phyloP scores from a whole-genome alignment of 2,329 filamentous ascomycete genomes.

The Xylariaceae sp. region DNA sequence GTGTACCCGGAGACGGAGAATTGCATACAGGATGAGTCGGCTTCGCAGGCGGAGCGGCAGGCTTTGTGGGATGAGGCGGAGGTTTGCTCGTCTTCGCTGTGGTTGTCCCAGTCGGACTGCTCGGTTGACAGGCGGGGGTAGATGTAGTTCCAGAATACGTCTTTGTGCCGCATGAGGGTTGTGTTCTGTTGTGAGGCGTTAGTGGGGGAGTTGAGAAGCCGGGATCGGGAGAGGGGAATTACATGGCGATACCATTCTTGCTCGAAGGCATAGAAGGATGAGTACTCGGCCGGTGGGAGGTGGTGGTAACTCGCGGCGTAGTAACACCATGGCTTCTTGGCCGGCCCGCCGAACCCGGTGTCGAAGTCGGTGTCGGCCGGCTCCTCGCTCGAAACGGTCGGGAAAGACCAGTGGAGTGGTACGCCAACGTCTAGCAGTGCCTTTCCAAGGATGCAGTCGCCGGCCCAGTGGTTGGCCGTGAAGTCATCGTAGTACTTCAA shows the following conservation, averaged over 20 bases:
- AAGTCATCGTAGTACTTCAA: conserved; percentile 40
- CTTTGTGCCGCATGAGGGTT: conserved; percentile 26
- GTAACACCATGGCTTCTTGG: conserved; percentile 46
- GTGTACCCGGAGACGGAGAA: conserved; percentile 26
- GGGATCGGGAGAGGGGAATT: conserved; percentile 8
- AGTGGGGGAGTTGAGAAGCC: no score
- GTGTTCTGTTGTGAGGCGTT: conserved; percentile 17
- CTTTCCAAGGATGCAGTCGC: conserved; percentile 47
- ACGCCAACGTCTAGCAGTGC: conserved; percentile 43
- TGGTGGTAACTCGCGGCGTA: conserved; percentile 48
- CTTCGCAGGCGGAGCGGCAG: conserved; percentile 26
- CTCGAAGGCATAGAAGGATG: conserved; percentile 43
- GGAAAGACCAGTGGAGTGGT: conserved; percentile 42
- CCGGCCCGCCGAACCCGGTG: conserved; percentile 35
- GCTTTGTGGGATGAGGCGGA: conserved; percentile 21
- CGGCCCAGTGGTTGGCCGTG: conserved; percentile 45
- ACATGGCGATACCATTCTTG: conserved; percentile 31
- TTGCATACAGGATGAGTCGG: conserved; percentile 26
- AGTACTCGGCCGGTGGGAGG: conserved; percentile 38
- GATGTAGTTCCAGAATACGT: conserved; percentile 28
- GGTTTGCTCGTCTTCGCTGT: conserved; percentile 22
- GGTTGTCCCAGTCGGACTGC: conserved; percentile 30
- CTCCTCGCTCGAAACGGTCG: conserved; percentile 38
- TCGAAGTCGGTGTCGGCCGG: conserved; percentile 41
- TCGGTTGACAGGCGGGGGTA: conserved; percentile 21